A percentile compares a stretch with the other conserved stretches of the same genome.
Evolutionary conservation across 345 rosid genomes (phyloP).

Genomic region (Lumnitzera racemosa): DNA sequence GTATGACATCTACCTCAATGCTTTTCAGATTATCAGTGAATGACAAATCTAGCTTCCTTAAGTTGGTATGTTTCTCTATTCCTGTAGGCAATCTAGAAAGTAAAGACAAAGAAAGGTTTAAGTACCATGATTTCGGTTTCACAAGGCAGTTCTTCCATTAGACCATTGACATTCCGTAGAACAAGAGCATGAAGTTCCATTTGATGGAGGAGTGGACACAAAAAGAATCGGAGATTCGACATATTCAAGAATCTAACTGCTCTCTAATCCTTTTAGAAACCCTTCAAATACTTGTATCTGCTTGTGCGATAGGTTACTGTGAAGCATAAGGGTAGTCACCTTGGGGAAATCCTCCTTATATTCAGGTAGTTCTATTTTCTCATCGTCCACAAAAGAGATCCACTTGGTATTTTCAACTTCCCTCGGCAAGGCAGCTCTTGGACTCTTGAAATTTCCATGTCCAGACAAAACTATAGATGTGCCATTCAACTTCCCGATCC

Average conservation of each 20-base stretch:
- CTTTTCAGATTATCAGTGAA: conserved; percentile 30
- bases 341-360: conserved; percentile 13
- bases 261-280: conserved; percentile 21
- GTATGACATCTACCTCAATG: conserved; percentile 23
- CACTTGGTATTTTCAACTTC: conserved; percentile 13
- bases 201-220: conserved; percentile 21
- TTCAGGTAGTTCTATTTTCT: conserved; percentile 16
- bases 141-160: conserved; percentile 24
- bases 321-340: conserved; percentile 22
- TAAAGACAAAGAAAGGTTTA: conserved; percentile 27
- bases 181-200: conserved; percentile 24
- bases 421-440: conserved; percentile 10
- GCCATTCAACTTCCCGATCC: conserved; percentile 24
- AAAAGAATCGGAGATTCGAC: conserved; percentile 25
- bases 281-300: conserved; percentile 13
- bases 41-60: conserved; percentile 27
- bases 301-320: conserved; percentile 18
- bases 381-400: conserved; percentile 37
- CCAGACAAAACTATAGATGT: conserved; percentile 29
- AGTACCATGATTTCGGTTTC: conserved; percentile 24
- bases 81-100: conserved; percentile 24
- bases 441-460: conserved; percentile 14
- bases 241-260: conserved; percentile 29
- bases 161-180: conserved; percentile 13
- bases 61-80: conserved; percentile 19